Evolutionary conservation across 1,284 basidiomycete species (phyloP), one percentile per base, ranked within the genome.

Genomic region (Ustilago xerochloae): DNA sequence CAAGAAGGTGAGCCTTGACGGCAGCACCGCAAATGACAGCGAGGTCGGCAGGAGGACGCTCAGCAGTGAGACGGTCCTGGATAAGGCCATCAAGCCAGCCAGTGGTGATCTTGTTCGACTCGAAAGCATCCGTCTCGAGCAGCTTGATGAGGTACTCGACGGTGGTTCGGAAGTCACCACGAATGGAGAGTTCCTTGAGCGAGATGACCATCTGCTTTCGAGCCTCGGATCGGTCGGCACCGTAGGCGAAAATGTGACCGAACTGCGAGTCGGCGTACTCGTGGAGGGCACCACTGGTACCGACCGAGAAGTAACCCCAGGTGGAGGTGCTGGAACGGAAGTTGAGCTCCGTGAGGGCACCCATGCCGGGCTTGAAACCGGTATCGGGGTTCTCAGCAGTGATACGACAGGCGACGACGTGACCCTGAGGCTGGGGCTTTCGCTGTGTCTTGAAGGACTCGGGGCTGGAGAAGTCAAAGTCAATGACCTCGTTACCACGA

Each of bases 131-230:
- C 64, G 97, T 90, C 86, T 99, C 95, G 73, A 99, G 89, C 39
- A 99, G 89, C 86, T 95, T 97, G 90, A 97, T 97, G 76, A 97
- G 90, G 85, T 80, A 78, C 86, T 99, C 97, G 81, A 99, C 96
- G 0, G 97, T 99, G 22, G 94, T 98, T 69, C 97, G 88, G 88
- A 99, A 99, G 85, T 99, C 97, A 69, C 97, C 97, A 80, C 97
- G 94, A 84, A 99, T 99, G 84, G 93, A 95, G 68, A 99, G 87
- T 86, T 99, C 97, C 88, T 99, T 99, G 80, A 99, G 88, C 16
- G 97, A 96, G 80, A 99, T 92, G 74, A 99, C 95, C 96, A 99
- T 99, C 85, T 98, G 97, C 89, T 99, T 99, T 81, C 97, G 87
- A 80, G 92, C 93, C 86, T 99, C 96, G 70, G 90, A 88, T 78